Evolutionary conservation across 2,329 filamentous ascomycete species (phyloP), one percentile per base, ranked within the genome.

Genomic region (Thelonectria blattea): DNA sequence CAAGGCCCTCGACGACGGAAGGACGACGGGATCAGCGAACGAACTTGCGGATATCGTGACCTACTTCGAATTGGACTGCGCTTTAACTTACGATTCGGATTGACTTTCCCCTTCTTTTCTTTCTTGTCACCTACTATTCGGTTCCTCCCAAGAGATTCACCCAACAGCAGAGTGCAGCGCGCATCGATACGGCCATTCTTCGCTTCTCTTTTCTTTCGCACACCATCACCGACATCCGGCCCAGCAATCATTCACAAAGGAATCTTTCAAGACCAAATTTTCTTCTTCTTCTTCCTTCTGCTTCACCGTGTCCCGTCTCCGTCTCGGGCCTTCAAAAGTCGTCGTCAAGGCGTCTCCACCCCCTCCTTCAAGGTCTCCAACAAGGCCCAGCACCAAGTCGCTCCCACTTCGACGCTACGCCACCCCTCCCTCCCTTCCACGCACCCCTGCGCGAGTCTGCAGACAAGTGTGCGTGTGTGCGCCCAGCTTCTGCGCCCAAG

Each of bases 311-410:
- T 20, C 42, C 27, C 15, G 20, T 48, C 42, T 32, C 41, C 24
- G 27, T 46, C 41, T 32, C 3, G 46, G 53, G 34, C 53, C 53
- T 50, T 22, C 27, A 30, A 30, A 46, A 47, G 45, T 15, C 45
- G 22, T 47, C 20, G 22, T 48, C 47, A 43, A 27, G n/a, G 20
- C 34, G 58, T 52, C 58, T 34, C 58, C 58, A 60, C 58, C 58
- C 56, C 58, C 58, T 60, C 57, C 58, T 60, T 55, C 52, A 12
- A 27, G 27, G 47, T 55, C 39, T 51, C 42, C 47, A 54, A 48
- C 56, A 14, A 47, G 39, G 43, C 56, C 56, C 5, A 34, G 32
- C 12, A 34, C 32, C 32, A n/a, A 34, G 32, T 11, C 32, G 32
- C 32, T 34, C 32, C 55, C 14, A 47, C 34, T 37, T 24, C 55